phyloP scores from a whole-genome alignment of 148 eudicot species.

The Camellia lanceoleosa region DNA sequence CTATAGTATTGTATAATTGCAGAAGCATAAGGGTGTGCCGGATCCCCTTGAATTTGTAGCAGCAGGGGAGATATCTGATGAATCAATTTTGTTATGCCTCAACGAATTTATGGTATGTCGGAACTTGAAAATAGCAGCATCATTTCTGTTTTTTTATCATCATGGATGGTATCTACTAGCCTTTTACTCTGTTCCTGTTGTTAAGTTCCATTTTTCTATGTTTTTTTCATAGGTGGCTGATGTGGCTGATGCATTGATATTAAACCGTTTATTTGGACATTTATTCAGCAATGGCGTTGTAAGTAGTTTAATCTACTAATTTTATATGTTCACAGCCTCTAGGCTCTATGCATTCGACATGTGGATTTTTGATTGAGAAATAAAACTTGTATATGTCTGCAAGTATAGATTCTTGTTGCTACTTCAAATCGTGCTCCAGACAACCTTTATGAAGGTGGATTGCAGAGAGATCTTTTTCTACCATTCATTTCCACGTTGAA shows the following conservation, averaged over 20 bases:
- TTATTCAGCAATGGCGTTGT: constrained; percentile 75
- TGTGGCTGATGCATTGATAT: constrained; percentile 88
- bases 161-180: background rate
- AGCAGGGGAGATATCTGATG: constrained; percentile 78
- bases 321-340: background rate
- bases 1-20: constrained; percentile 26
- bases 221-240: constrained; percentile 60
- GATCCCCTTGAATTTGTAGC: constrained; percentile 95
- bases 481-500: constrained; percentile 82
- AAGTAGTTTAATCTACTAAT: constrained; percentile 25
- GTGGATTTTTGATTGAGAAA: background rate
- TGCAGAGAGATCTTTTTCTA: constrained; percentile 88
- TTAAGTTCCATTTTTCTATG: background rate
- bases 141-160: background rate
- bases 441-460: constrained; percentile 84
- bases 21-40: constrained; percentile 80
- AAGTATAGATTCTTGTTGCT: constrained; percentile 71
- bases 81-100: constrained; percentile 79
- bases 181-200: background rate
- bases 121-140: background rate
- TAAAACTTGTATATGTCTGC: constrained; percentile 7
- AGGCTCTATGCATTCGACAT: background rate
- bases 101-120: constrained; percentile 72
- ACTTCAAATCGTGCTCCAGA: constrained; percentile 96
- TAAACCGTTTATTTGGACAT: constrained; percentile 79